Conservation (phyloP, 2,329 filamentous ascomycete species). For the Ophiocordyceps camponoti-floridani region DNA sequence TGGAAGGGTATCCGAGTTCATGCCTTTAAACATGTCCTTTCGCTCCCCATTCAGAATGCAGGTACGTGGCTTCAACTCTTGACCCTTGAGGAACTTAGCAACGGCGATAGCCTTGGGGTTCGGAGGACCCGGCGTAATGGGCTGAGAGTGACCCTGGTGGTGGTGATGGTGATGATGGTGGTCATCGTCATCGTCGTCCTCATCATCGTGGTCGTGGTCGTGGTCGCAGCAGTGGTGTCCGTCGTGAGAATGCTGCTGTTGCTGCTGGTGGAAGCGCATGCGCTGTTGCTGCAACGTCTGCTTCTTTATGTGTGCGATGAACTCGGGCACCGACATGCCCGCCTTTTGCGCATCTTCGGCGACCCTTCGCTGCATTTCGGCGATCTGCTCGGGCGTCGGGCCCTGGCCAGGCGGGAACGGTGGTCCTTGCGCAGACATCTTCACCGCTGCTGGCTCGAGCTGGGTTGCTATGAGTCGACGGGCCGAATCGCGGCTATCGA, state of each 20-base stretch:
- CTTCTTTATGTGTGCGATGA: slow-evolving; percentile 51
- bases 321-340: slow-evolving; percentile 72
- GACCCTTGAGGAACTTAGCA: slow-evolving; percentile 68
- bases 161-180: slow-evolving; percentile 13
- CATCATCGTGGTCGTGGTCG: slow-evolving; percentile 8
- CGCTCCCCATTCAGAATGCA: slow-evolving; percentile 90
- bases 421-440: slow-evolving; percentile 13
- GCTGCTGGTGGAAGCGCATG: slow-evolving; percentile 28
- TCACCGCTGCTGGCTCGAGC: neutral
- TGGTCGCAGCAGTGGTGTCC: slow-evolving; percentile 7
- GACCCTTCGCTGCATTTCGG: slow-evolving; percentile 66
- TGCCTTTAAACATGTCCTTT: slow-evolving; percentile 96
- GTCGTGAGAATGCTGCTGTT: slow-evolving; percentile 7
- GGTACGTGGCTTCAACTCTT: slow-evolving; percentile 76
- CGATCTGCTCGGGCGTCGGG: slow-evolving; percentile 72
- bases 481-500: neutral
- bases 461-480: neutral
- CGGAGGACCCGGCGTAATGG: slow-evolving; percentile 61
- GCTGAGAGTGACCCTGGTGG: slow-evolving; percentile 36
- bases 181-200: slow-evolving; percentile 22
- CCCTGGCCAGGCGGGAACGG: slow-evolving; percentile 16
- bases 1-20: slow-evolving; percentile 1
- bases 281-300: slow-evolving; percentile 32
- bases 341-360: slow-evolving; percentile 67
- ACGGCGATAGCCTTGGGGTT: slow-evolving; percentile 80